phyloP scores from a whole-genome alignment of 1,284 basidiomycete species.

The Neolentinus lepideus region DNA sequence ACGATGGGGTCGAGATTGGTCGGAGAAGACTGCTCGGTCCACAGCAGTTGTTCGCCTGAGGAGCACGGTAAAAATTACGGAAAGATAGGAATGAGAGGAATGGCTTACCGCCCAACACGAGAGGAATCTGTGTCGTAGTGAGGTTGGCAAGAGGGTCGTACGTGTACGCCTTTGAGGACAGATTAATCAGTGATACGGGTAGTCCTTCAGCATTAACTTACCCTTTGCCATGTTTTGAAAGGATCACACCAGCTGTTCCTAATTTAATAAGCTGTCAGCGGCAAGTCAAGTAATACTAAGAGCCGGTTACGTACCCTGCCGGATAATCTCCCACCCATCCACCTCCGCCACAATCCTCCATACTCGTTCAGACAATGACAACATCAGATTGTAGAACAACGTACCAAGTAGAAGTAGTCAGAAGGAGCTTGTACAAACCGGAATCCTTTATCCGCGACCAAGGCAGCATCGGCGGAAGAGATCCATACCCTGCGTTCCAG shows the following conservation, averaged over 20 bases:
- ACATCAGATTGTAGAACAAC: background rate
- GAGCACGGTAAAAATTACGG: conserved; percentile 5
- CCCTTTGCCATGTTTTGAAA: conserved; percentile 46
- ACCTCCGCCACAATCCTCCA: conserved; percentile 36
- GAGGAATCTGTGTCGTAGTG: conserved; percentile 23
- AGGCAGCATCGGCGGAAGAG: conserved; percentile 48
- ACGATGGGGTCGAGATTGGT: conserved; percentile 44
- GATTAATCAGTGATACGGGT: background rate
- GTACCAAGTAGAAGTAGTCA: conserved; percentile 71
- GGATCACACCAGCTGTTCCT: conserved; percentile 41
- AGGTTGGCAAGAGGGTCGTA: conserved; percentile 47
- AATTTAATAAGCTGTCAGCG: conserved; percentile 1
- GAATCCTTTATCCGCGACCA: conserved; percentile 54
- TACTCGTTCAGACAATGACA: background rate
- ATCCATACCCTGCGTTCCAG: conserved; percentile 46
- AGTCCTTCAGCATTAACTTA: conserved; percentile 12
- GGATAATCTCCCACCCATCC: conserved; percentile 30
- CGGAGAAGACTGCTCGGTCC: conserved; percentile 50
- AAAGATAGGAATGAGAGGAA: background rate
- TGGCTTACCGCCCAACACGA: conserved; percentile 40
- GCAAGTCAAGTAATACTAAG: conserved; percentile 14
- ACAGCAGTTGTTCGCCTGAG: conserved; percentile 38
- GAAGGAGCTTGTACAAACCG: conserved; percentile 62
- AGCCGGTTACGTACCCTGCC: background rate
- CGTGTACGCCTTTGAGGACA: conserved; percentile 31